Conservation (phyloP, 352 stramenopile genomes). For the Pythium scleroteichum region DNA sequence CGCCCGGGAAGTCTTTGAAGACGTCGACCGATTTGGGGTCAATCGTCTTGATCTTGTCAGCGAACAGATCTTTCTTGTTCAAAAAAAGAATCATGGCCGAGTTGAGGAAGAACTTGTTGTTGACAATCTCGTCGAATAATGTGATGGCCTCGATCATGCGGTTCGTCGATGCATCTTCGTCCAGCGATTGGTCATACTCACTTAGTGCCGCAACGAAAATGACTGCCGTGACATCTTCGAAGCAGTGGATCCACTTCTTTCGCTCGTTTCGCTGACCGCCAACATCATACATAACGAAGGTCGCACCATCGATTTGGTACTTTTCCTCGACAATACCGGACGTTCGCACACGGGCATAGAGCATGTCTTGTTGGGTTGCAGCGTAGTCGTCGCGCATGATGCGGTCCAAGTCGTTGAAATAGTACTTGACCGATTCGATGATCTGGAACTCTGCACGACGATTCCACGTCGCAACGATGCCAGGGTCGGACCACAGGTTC, state of each 20-base stretch:
- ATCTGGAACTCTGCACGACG: constrained; percentile 95
- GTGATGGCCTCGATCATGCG: constrained; percentile 95
- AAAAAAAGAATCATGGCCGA: constrained; percentile 97
- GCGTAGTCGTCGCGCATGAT: constrained; percentile 94
- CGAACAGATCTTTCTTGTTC: constrained; percentile 97
- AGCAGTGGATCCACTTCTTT: constrained; percentile 98
- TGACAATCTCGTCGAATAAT: constrained; percentile 95
- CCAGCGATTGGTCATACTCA: constrained; percentile 95
- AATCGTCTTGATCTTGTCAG: constrained; percentile 95
- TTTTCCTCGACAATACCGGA: constrained; percentile 95
- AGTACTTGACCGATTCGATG: constrained; percentile 97
- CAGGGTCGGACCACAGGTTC: constrained; percentile 92
- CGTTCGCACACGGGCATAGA: constrained; percentile 94
- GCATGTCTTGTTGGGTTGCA: constrained; percentile 94
- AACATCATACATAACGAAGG: constrained; percentile 98
- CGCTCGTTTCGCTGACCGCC: constrained; percentile 96
- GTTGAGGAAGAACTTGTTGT: constrained; percentile 93
- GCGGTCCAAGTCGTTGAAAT: constrained; percentile 95
- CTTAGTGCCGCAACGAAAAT: constrained; percentile 96
- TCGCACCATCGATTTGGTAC: constrained; percentile 94
- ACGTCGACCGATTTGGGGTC: constrained; percentile 90
- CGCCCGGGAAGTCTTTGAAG: constrained; percentile 90
- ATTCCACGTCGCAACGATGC: constrained; percentile 89
- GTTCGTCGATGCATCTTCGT: constrained; percentile 94
- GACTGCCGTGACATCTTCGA: constrained; percentile 95